phyloP scores from a whole-genome alignment of 1,284 basidiomycete genomes.

The Pisolithus thermaeus region DNA sequence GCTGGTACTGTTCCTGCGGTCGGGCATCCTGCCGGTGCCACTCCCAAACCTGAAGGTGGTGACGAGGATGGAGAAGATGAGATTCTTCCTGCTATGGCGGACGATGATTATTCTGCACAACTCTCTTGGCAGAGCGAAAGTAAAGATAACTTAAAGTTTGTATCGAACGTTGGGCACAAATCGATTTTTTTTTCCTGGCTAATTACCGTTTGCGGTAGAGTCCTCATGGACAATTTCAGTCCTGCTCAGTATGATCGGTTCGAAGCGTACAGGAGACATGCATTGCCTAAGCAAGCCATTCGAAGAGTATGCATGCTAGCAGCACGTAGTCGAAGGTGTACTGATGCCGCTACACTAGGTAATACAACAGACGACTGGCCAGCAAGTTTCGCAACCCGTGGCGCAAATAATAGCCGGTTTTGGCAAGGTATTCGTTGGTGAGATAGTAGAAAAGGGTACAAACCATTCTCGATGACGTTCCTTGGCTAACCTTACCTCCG shows the following conservation, averaged over 20 bases:
- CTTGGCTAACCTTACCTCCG: neutral
- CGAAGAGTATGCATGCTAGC: conserved; percentile 51
- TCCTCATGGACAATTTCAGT: conserved; percentile 84
- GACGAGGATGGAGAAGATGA: conserved; percentile 62
- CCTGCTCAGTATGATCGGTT: conserved; percentile 83
- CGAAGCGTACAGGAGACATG: conserved; percentile 80
- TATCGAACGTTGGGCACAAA: conserved; percentile 3
- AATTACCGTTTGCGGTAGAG: conserved; percentile 35
- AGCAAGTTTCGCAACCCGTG: conserved; percentile 80
- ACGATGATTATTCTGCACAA: conserved; percentile 79
- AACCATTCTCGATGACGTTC: neutral
- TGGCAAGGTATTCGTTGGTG: conserved; percentile 88
- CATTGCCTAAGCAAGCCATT: conserved; percentile 77
- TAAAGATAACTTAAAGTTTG: conserved; percentile 77
- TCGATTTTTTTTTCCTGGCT: neutral
- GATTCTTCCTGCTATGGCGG: conserved; percentile 72
- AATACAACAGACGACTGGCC: conserved; percentile 78
- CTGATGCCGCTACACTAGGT: conserved; percentile 43
- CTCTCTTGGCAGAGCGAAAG: conserved; percentile 75
- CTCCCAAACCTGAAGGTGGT: conserved; percentile 15
- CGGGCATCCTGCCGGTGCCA: conserved; percentile 1
- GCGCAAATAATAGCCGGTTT: conserved; percentile 87
- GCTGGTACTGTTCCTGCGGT: neutral
- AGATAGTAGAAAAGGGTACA: conserved; percentile 83
- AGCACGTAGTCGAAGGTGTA: neutral